These are phyloP conservation scores for Amborella trichopoda DNA, from an alignment of 164 flowering plant genomes.

Conservation along the genomic window DNA sequence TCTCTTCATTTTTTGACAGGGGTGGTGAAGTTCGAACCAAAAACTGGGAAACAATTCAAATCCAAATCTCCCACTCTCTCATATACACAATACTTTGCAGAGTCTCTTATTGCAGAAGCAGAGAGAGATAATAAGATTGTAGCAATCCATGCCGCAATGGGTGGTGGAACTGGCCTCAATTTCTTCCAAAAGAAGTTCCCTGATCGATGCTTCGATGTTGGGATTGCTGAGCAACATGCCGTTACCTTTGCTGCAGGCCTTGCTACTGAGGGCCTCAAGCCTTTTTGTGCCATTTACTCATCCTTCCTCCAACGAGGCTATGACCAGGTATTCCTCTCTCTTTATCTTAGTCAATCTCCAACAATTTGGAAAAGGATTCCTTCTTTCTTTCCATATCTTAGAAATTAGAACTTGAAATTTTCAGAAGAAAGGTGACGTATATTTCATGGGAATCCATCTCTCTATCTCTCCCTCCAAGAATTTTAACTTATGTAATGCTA, in stretches of 20 bases:
- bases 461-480: no score
- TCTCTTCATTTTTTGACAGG: constrained; percentile 28
- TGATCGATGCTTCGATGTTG: constrained; percentile 85
- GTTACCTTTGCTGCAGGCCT: constrained; percentile 95
- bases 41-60: constrained; percentile 74
- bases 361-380: no score
- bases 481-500: no score
- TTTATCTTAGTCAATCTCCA: no score
- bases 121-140: constrained; percentile 62
- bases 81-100: constrained; percentile 80
- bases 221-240: constrained; percentile 97
- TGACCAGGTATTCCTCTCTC: constrained; percentile 96
- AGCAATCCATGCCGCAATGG: constrained; percentile 97
- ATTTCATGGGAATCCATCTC: no score
- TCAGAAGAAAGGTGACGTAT: no score
- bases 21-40: constrained; percentile 71
- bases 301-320: constrained; percentile 85
- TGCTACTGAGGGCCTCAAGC: constrained; percentile 90
- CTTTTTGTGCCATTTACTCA: constrained; percentile 93
- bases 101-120: constrained; percentile 74
- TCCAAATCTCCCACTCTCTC: constrained; percentile 52
- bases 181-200: constrained; percentile 79
- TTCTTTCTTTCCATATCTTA: no score
- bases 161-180: constrained; percentile 95
- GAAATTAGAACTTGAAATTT: no score